A percentile compares a stretch with the other conserved stretches of the same genome.
Conservation (phyloP, 768 basidiomycete species). For the Pleurotus pulmonarius region DNA sequence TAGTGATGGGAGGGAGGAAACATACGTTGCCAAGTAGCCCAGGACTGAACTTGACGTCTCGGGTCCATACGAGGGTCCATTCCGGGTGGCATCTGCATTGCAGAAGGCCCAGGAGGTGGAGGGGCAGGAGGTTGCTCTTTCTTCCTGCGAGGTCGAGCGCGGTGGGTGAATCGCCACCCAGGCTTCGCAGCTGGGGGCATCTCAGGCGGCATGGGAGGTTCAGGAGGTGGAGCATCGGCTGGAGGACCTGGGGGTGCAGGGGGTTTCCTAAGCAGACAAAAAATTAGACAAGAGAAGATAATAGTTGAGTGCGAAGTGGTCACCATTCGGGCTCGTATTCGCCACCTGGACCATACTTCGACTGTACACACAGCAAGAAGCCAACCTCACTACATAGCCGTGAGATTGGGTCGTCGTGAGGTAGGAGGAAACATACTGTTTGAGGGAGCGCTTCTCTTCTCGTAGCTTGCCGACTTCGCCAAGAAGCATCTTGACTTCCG, state of each 20-base stretch:
- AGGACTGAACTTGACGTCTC: conserved; percentile 44
- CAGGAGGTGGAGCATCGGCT: conserved; percentile 36
- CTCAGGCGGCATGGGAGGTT: conserved; percentile 29
- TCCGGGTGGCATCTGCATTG: conserved; percentile 25
- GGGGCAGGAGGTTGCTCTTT: conserved; percentile 43
- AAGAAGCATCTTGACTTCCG: conserved; percentile 80
- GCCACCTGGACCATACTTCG: conserved; percentile 81
- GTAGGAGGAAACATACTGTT: conserved; percentile 56
- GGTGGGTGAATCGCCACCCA: conserved; percentile 49
- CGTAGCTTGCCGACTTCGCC: conserved; percentile 81
- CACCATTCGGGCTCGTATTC: conserved; percentile 85
- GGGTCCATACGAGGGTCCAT: conserved; percentile 28
- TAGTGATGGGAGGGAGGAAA: conserved; percentile 11
- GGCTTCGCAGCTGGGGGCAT: conserved; percentile 38
- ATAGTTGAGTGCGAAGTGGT: conserved; percentile 9
- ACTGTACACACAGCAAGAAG: conserved; percentile 60
- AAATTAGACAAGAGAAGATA: conserved; percentile 5
- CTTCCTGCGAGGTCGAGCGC: conserved; percentile 39
- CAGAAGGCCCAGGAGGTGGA: conserved; percentile 26
- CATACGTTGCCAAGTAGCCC: conserved; percentile 70
- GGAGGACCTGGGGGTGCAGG: conserved; percentile 41
- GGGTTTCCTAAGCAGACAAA: conserved; percentile 36
- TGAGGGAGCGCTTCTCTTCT: conserved; percentile 72
- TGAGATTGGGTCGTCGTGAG: background rate
- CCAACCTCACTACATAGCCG: conserved; percentile 61